Conservation (phyloP, 257 asterid species). For the Salvia rosmarinus region DNA sequence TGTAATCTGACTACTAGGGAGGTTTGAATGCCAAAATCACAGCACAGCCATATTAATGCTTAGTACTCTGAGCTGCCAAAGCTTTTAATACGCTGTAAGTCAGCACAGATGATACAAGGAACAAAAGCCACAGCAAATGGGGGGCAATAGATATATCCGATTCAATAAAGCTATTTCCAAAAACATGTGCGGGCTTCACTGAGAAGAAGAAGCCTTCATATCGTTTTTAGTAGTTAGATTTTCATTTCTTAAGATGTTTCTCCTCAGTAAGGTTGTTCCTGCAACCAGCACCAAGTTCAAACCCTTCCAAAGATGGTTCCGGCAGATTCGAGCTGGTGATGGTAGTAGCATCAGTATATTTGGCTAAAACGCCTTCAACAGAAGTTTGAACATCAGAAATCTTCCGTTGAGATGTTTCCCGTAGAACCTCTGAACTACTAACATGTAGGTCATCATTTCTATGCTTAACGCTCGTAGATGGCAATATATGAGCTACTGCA, state of each 20-base stretch:
- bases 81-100: not conserved
- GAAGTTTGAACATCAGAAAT: conserved; percentile 26
- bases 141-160: not conserved
- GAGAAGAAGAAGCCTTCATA: conserved; percentile 32
- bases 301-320: conserved; percentile 34
- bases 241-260: conserved; percentile 24
- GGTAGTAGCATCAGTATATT: conserved; percentile 28
- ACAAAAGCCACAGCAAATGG: conserved; percentile 12
- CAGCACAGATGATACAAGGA: not conserved
- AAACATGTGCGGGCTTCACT: conserved; percentile 22
- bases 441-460: conserved; percentile 23
- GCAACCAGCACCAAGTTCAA: conserved; percentile 25
- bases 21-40: conserved; percentile 21
- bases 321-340: conserved; percentile 27
- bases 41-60: not conserved
- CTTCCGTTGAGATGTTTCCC: conserved; percentile 27
- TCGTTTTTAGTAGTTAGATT: conserved; percentile 24
- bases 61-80: not conserved
- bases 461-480: conserved; percentile 17
- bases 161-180: conserved; percentile 16
- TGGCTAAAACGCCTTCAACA: conserved; percentile 23
- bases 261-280: conserved; percentile 13
- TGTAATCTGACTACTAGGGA: not conserved
- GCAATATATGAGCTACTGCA: conserved; percentile 26
- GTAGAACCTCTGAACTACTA: conserved; percentile 16